phyloP scores from a whole-genome alignment of 345 rosid genomes.

The Lepidium sativum region DNA sequence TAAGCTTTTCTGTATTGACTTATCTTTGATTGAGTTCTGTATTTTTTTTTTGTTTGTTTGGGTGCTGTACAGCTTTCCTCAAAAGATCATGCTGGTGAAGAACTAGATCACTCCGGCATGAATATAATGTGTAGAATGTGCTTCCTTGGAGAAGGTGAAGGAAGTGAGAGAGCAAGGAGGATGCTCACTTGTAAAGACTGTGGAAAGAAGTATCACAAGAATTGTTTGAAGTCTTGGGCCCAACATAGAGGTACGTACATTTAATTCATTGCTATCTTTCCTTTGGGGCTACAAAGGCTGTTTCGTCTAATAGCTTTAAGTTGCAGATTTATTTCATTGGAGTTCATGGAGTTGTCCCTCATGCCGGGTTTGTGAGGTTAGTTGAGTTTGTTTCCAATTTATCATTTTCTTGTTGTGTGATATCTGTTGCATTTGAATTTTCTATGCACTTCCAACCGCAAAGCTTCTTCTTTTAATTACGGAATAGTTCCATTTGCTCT shows the following conservation, averaged over 20 bases:
- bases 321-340: conserved; percentile 97
- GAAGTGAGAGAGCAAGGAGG: conserved; percentile 82
- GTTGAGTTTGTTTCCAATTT: too few species aligned
- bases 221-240: conserved; percentile 86
- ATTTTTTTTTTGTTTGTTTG: neutral
- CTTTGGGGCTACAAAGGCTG: neutral
- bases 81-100: conserved; percentile 50
- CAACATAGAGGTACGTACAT: conserved; percentile 66
- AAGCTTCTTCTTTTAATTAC: neutral
- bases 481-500: neutral
- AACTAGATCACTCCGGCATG: conserved; percentile 38
- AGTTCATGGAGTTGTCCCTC: conserved; percentile 95
- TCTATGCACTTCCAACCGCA: too few species aligned
- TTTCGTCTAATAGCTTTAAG: conserved; percentile 9
- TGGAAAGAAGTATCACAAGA: conserved; percentile 91
- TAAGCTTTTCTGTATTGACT: neutral
- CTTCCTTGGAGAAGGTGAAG: conserved; percentile 70
- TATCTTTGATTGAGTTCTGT: neutral
- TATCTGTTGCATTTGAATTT: too few species aligned
- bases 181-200: conserved; percentile 83
- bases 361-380: conserved; percentile 90
- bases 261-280: neutral
- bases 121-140: conserved; percentile 87
- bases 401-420: too few species aligned
- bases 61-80: conserved; percentile 32